These are phyloP conservation scores for Saccharomycopsis microspora DNA, from an alignment of 805 yeast species.

Conservation along the genomic window DNA sequence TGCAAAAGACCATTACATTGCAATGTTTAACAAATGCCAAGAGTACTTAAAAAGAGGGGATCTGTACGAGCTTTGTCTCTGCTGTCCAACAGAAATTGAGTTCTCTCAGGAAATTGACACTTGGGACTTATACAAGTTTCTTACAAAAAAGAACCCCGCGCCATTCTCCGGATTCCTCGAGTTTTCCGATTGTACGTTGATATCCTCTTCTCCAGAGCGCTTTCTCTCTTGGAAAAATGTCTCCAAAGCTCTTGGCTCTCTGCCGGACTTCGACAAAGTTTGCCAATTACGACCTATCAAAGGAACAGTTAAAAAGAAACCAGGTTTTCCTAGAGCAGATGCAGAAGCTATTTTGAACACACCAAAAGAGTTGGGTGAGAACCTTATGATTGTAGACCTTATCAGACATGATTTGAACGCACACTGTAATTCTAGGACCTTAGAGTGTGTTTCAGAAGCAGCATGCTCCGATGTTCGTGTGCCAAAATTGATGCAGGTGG, in stretches of 20 bases:
- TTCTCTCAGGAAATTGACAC: slow-evolving; percentile 41
- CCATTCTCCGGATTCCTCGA: slow-evolving; percentile 81
- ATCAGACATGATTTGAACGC: slow-evolving; percentile 84
- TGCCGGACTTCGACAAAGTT: neutral
- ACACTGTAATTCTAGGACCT: slow-evolving; percentile 1
- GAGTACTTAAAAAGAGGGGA: slow-evolving; percentile 40
- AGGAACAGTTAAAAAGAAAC: slow-evolving; percentile 76
- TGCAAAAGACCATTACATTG: slow-evolving; percentile 37
- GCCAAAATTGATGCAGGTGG: slow-evolving; percentile 76
- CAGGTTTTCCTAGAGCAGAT: slow-evolving; percentile 37
- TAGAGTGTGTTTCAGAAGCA: neutral
- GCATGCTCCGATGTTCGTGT: slow-evolving; percentile 58
- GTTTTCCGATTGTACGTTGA: slow-evolving; percentile 46
- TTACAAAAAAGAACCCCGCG: slow-evolving; percentile 72
- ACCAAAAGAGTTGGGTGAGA: slow-evolving; percentile 92
- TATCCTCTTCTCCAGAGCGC: slow-evolving; percentile 92
- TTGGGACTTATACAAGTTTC: slow-evolving; percentile 72
- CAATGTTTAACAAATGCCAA: slow-evolving; percentile 46
- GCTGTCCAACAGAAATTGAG: slow-evolving; percentile 55
- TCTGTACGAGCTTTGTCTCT: slow-evolving; percentile 81
- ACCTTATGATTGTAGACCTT: slow-evolving; percentile 91
- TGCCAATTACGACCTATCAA: slow-evolving; percentile 91
- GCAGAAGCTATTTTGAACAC: slow-evolving; percentile 63
- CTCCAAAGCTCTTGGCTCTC: slow-evolving; percentile 6
- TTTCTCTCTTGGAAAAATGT: slow-evolving; percentile 63